phyloP scores from a whole-genome alignment of 2,329 filamentous ascomycete species.

The Cladorrhinum sp. region DNA sequence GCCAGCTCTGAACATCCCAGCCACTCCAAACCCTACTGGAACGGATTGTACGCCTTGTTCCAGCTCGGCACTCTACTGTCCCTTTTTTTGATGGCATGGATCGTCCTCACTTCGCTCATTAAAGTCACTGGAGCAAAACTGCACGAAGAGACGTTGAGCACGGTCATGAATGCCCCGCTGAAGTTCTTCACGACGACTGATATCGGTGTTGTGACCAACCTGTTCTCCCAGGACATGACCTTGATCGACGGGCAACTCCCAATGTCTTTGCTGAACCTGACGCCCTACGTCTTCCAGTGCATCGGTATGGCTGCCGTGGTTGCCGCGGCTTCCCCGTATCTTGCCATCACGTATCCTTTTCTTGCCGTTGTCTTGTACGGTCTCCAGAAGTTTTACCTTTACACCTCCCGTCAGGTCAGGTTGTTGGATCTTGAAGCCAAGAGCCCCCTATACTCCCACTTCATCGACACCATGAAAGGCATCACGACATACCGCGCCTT shows the following conservation, averaged over 20 bases:
- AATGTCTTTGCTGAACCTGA: constrained; percentile 28
- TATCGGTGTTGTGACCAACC: constrained; percentile 35
- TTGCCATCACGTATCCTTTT: constrained; percentile 46
- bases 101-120: constrained; percentile 26
- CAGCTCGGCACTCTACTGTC: constrained; percentile 22
- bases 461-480: constrained; percentile 55
- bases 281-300: constrained; percentile 23
- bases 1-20: constrained; percentile 7
- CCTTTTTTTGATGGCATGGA: constrained; percentile 25
- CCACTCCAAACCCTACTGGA: constrained; percentile 30
- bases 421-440: constrained; percentile 62
- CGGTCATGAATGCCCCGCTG: constrained; percentile 34
- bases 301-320: constrained; percentile 32
- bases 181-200: constrained; percentile 37
- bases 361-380: constrained; percentile 45
- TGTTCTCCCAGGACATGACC: constrained; percentile 44
- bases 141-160: constrained; percentile 32
- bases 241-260: constrained; percentile 41
- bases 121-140: constrained; percentile 25
- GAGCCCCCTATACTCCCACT: constrained; percentile 54
- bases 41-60: constrained; percentile 31
- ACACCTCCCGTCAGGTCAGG: constrained; percentile 58
- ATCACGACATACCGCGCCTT: constrained; percentile 56
- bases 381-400: constrained; percentile 57
- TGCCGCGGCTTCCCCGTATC: constrained; percentile 29